Evolutionary conservation across 2,329 filamentous ascomycete genomes (phyloP).

Genomic region (Aspergillus fructus): DNA sequence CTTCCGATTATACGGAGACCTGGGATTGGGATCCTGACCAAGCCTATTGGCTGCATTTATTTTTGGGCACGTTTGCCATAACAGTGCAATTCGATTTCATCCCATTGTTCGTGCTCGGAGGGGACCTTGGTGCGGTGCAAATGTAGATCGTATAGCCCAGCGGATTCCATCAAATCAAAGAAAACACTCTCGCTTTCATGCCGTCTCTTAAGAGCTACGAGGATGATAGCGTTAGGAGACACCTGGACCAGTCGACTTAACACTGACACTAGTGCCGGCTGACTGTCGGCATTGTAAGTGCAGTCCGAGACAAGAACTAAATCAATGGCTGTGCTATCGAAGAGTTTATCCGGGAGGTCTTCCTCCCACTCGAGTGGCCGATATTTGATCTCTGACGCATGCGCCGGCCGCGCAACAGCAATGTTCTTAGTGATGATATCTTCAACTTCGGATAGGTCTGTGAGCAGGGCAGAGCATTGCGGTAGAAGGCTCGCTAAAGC

Average conservation of each 20-base stretch:
- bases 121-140: constrained; percentile 37
- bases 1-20: neutral
- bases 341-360: constrained; percentile 45
- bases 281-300: constrained; percentile 70
- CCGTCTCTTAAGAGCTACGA: constrained; percentile 66
- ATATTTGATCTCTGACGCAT: constrained; percentile 47
- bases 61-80: constrained; percentile 23
- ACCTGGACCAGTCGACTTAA: constrained; percentile 49
- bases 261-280: constrained; percentile 62
- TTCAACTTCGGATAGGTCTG: constrained; percentile 64
- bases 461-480: constrained; percentile 57
- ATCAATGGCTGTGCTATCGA: constrained; percentile 45
- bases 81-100: constrained; percentile 40
- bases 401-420: constrained; percentile 40
- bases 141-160: constrained; percentile 34
- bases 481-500: constrained; percentile 57
- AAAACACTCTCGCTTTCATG: constrained; percentile 67
- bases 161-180: constrained; percentile 58
- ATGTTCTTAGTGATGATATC: constrained; percentile 62
- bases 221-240: constrained; percentile 52
- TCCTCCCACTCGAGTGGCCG: constrained; percentile 64
- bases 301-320: constrained; percentile 68
- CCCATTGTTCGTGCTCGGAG: constrained; percentile 33
- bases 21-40: neutral
- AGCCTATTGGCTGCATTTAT: neutral